Evolutionary conservation across 106 monocot genomes (phyloP), one percentile per base, ranked within the genome.

Genomic region (Dioscorea alata): DNA sequence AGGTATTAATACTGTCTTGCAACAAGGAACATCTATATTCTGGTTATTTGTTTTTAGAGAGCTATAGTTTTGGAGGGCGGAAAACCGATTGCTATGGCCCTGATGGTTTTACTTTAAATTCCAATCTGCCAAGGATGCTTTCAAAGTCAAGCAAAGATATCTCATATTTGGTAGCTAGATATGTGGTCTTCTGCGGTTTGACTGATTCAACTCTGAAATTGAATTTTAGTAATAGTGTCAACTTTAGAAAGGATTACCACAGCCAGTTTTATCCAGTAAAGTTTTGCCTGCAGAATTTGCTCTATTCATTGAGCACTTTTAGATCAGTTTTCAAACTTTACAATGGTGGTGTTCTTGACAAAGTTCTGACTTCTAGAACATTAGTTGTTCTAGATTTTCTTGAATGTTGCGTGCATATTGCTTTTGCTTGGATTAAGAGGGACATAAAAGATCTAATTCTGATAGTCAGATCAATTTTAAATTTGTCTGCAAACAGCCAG

Each of bases 1-100:
- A 97, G 92, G 75, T 92, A n/a, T 57, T 87, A 15, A 49, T 85
- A 15, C 87, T 76, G 75, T 57, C 79, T 34, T 57, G 69, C 74
- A 89, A 82, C 57, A 81, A 67, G 34, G 80, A 74, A 34, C 62
- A 75, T 12, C 21, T 79, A 23, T 87, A 87, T 77, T 84, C 79
- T 71, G 83, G 84, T 14, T 89, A 77, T 49, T 71, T 70, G 13
- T 67, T 86, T 60, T 66, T 92, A 52, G 71, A 76, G 28, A 63
- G 23, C 18, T 54, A 60, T 67, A 58, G 53, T 56, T 74, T 50
- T 68, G 25, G 56, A 53, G 72, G 71, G 33, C 32, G 65, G 78
- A 67, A 69, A 18, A 57, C 54, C 73, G 67, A 74, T 78, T 34
- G 23, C 22, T 61, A 32, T 57, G 57, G 13, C 23, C 33, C 60